These are phyloP conservation scores for Diaporthe aspalathi DNA, from an alignment of 2,329 filamentous ascomycete species.

Conservation along the genomic window DNA sequence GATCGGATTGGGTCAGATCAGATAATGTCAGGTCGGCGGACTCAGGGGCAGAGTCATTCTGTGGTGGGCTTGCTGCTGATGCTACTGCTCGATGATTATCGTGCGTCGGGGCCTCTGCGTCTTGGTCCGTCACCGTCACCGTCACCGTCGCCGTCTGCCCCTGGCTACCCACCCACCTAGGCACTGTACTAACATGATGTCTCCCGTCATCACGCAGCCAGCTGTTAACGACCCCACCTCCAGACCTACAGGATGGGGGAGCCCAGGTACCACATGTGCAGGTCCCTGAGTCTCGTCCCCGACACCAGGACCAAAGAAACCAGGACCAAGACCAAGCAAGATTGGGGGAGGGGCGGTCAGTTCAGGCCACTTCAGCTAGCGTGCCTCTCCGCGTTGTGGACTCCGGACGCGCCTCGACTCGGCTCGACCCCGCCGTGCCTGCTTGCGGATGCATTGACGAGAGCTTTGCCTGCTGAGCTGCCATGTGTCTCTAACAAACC, in stretches of 20 bases:
- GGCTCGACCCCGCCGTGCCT: too few species aligned
- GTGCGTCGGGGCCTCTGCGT: too few species aligned
- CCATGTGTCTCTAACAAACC: conserved; percentile 30
- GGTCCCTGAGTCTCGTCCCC: not conserved
- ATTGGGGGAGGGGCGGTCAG: conserved; percentile 19
- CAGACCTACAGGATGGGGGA: not conserved
- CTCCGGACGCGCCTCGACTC: conserved; percentile 13
- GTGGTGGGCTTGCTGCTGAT: not conserved
- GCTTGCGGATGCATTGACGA: too few species aligned
- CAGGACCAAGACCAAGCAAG: not conserved
- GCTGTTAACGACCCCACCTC: conserved; percentile 6
- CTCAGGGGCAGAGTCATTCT: not conserved
- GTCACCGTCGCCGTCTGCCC: conserved; percentile 25
- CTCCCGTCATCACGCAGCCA: not conserved
- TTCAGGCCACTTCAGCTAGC: conserved; percentile 11
- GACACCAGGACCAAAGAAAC: not conserved
- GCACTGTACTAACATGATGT: not conserved
- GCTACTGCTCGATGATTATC: too few species aligned
- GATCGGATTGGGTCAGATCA: conserved; percentile 7
- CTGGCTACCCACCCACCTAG: too few species aligned
- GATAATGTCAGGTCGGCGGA: not conserved
- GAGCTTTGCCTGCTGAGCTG: too few species aligned
- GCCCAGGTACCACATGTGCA: too few species aligned
- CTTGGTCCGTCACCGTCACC: too few species aligned
- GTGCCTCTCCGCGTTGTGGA: not conserved